Percentiles rank a stretch among this genome's conserved stretches.
phyloP scores from a whole-genome alignment of 2,329 filamentous ascomycete genomes.

The Colletotrichum karsti region DNA sequence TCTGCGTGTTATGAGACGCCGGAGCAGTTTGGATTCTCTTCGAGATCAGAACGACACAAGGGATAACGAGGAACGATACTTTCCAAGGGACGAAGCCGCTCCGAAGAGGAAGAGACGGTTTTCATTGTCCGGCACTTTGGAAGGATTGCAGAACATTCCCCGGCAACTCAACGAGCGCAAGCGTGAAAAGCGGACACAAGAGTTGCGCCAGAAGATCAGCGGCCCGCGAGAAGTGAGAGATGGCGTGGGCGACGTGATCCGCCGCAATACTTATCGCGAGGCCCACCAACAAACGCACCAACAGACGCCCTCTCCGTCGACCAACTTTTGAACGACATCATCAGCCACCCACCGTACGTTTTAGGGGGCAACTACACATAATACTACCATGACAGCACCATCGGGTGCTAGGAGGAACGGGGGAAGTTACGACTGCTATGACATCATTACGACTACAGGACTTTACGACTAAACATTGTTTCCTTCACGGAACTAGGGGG shows the following conservation, averaged over 20 bases:
- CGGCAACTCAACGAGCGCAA: slow-evolving; percentile 65
- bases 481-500: slow-evolving; percentile 3
- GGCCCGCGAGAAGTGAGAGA: slow-evolving; percentile 66
- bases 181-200: slow-evolving; percentile 65
- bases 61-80: slow-evolving; percentile 11
- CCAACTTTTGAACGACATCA: slow-evolving; percentile 27
- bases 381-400: not conserved
- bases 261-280: slow-evolving; percentile 50
- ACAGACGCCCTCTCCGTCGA: not conserved
- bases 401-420: not conserved
- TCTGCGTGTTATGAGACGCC: slow-evolving; percentile 64
- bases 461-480: slow-evolving; percentile 15
- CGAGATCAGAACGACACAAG: slow-evolving; percentile 42
- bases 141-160: slow-evolving; percentile 61
- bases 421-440: slow-evolving; percentile 9
- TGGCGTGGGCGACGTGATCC: slow-evolving; percentile 65
- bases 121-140: slow-evolving; percentile 57
- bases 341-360: not conserved
- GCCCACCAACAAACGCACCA: slow-evolving; percentile 29
- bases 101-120: slow-evolving; percentile 38
- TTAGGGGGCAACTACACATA: not conserved
- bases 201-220: slow-evolving; percentile 68
- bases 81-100: slow-evolving; percentile 36
- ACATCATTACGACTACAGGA: slow-evolving; percentile 25
- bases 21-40: slow-evolving; percentile 56